phyloP scores from a whole-genome alignment of 2,329 filamentous ascomycete species.

The Sordariomycetes sp. region DNA sequence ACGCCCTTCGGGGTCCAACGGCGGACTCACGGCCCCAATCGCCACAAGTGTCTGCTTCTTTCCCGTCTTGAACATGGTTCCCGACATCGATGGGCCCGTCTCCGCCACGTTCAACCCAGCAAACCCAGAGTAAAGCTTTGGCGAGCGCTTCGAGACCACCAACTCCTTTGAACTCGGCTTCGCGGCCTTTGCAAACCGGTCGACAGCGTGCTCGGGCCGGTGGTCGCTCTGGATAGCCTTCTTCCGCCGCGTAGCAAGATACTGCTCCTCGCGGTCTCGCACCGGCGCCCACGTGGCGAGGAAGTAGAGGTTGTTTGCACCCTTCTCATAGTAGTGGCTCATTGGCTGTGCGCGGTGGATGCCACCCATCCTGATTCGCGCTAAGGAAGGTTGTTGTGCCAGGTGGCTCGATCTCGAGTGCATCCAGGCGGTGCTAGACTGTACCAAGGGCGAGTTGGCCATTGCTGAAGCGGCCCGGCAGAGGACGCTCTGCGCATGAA shows the following conservation, averaged over 20 bases:
- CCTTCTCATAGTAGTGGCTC: conserved; percentile 22
- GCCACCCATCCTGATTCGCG: conserved; percentile 22
- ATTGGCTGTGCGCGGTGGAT: conserved; percentile 27
- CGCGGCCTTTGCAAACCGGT: too few species aligned
- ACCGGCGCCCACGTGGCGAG: conserved; percentile 11
- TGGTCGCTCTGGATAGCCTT: too few species aligned
- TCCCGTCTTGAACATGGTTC: too few species aligned
- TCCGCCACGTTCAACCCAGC: too few species aligned
- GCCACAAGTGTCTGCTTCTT: too few species aligned
- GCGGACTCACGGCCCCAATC: too few species aligned
- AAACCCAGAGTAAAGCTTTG: too few species aligned
- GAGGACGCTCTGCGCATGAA: conserved; percentile 17
- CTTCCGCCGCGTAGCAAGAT: background rate
- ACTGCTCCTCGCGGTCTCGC: background rate
- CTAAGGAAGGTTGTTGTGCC: conserved; percentile 5
- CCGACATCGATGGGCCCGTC: too few species aligned
- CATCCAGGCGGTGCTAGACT: conserved; percentile 19
- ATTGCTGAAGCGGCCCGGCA: conserved; percentile 19
- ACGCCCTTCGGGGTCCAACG: too few species aligned
- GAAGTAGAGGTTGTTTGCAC: conserved; percentile 15
- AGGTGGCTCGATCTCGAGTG: conserved; percentile 12
- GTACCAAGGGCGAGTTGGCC: conserved; percentile 14
- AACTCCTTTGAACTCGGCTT: too few species aligned
- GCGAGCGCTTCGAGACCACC: too few species aligned
- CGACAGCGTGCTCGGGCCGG: too few species aligned